Conservation (phyloP, 1,284 basidiomycete genomes). For the Trichosporon ovoides region DNA sequence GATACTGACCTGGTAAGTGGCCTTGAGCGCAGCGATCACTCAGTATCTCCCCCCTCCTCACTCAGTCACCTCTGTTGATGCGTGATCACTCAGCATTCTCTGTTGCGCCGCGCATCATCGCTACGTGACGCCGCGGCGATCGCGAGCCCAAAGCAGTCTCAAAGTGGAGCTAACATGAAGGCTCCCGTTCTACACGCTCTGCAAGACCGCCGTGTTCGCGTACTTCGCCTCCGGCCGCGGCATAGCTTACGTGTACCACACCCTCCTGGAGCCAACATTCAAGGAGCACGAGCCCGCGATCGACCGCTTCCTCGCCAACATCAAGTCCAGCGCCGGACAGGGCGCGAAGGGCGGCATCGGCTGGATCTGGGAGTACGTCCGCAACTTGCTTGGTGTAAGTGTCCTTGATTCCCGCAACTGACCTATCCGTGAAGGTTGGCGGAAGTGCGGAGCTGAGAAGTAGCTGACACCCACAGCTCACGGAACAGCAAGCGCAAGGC, state of each 20-base stretch:
- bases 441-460: too few relatives aligned
- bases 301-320: constrained; percentile 56
- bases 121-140: too few relatives aligned
- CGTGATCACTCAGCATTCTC: too few relatives aligned
- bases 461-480: constrained; percentile 9
- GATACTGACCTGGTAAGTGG: constrained; percentile 62
- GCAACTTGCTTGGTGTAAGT: constrained; percentile 39
- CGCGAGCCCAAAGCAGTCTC: too few relatives aligned
- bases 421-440: too few relatives aligned
- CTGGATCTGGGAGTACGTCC: constrained; percentile 41
- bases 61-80: too few relatives aligned
- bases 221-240: constrained; percentile 73
- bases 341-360: constrained; percentile 28
- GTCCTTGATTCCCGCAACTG: too few relatives aligned
- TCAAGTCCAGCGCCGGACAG: constrained; percentile 30
- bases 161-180: too few relatives aligned
- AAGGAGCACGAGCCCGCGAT: constrained; percentile 61
- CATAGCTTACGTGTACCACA: constrained; percentile 64
- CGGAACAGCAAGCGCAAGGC: constrained; percentile 10
- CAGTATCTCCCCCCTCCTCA: too few relatives aligned
- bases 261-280: constrained; percentile 64
- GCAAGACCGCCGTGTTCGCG: constrained; percentile 64
- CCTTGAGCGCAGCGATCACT: too few relatives aligned
- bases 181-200: constrained; percentile 73
- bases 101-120: too few relatives aligned